Base-by-base conservation (phyloP, 2,329 filamentous ascomycete species). In the Monilinia fructicola region DNA sequence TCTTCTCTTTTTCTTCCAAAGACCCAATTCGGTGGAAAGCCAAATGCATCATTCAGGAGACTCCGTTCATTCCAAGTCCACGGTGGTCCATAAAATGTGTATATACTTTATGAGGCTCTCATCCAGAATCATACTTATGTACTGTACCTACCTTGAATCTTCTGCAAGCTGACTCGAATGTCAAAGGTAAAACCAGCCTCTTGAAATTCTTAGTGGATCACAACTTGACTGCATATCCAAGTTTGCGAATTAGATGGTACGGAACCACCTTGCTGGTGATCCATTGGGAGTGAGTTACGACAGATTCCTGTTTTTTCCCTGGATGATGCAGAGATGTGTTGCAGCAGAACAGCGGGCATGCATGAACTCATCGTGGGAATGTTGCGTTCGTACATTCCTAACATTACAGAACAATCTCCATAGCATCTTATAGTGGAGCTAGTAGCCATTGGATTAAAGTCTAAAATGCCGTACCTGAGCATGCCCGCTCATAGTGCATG, bases 311-410 rank as follows among this genome's bases (percentile, higher is more conserved):
- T 12, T 35, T 10, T 38, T 50, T 10, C n/a, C 38, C 18, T 60
- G 4, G n/a, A 60, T 35, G 9, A 50, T 50, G n/a, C 56, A 50
- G 18, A 50, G 12, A 38, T 50, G 21, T 31, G 23, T 50, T 48
- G 56, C 44, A 60, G 44, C 14, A 42, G 44, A 60, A 60, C 16
- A 50, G 23, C 44, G 12, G 50, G 21, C 58, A 60, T 50, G 58
- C 58, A 60, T 60, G 58, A 50, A 60, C 44, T 50, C 31, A n/a
- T 48, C 28, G 28, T 50, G 58, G 58, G 28, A 38, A 48, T 21
- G n/a, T 38, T 60, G 42, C 35, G 44, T 50, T 50, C 14, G 23
- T 50, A 35, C 18, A 11, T 21, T 48, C 31, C 16, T 35, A 9
- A 28, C 40, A 59, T 46, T 48, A 3, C 5, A 60, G 28, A 60